These are phyloP conservation scores for Apiotrichum mycotoxinovorans DNA, from an alignment of 1,284 basidiomycete species.

Conservation along the genomic window DNA sequence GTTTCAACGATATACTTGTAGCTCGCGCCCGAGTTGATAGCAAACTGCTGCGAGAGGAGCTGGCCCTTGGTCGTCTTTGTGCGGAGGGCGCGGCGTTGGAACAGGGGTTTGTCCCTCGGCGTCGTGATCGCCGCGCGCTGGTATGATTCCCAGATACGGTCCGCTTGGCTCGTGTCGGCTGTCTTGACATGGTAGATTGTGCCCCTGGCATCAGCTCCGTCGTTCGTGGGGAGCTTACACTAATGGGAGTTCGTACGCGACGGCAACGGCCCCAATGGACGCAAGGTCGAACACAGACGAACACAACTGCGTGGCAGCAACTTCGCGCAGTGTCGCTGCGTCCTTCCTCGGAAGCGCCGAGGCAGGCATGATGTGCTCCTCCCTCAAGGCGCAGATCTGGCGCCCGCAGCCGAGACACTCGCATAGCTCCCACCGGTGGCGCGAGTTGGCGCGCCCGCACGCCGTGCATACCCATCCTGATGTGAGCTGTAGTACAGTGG, in stretches of 20 bases:
- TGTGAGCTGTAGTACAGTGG: constrained; percentile 1
- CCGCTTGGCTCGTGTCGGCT: constrained; percentile 10
- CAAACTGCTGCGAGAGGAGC: constrained; percentile 43
- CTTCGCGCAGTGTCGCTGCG: no score
- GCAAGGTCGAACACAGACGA: no score
- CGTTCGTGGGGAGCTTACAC: constrained; percentile 6
- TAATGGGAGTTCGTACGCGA: constrained; percentile 15
- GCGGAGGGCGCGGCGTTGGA: constrained; percentile 36
- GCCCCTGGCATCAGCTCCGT: constrained; percentile 14
- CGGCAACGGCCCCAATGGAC: constrained; percentile 3
- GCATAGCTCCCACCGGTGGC: constrained; percentile 43
- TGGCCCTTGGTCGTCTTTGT: constrained; percentile 16
- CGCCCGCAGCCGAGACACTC: constrained; percentile 18
- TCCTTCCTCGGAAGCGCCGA: neutral
- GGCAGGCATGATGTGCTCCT: constrained; percentile 10
- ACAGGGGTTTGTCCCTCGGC: constrained; percentile 22
- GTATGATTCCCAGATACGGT: constrained; percentile 33
- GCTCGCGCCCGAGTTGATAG: constrained; percentile 40
- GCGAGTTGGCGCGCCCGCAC: constrained; percentile 44
- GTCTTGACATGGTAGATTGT: constrained; percentile 35
- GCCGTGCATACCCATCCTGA: constrained; percentile 39
- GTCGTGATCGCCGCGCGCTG: constrained; percentile 29
- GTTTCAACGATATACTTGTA: constrained; percentile 48
- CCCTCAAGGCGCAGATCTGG: constrained; percentile 1
- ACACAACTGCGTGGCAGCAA: no score